phyloP scores from a whole-genome alignment of 2,329 filamentous ascomycete species.

The Penicillium sp. region DNA sequence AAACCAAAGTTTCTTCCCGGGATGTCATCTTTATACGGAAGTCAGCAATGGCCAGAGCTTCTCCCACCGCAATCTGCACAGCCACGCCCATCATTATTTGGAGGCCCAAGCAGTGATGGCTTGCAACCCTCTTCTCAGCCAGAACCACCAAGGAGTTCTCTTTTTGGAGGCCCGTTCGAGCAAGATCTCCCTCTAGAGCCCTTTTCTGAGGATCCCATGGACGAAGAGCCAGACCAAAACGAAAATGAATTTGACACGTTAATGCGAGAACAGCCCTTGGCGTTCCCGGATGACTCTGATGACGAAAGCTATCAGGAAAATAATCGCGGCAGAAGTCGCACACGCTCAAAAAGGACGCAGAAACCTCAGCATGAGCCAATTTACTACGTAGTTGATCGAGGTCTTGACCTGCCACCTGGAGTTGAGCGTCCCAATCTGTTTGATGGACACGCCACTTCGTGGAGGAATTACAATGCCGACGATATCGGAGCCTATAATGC shows the following conservation, averaged over 20 bases:
- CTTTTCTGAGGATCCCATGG: constrained; percentile 8
- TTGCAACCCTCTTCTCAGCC: constrained; percentile 30
- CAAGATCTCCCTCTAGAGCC: constrained; percentile 19
- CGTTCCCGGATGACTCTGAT: constrained; percentile 20
- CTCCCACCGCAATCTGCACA: constrained; percentile 20
- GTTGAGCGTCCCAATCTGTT: constrained; percentile 56
- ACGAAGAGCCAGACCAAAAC: not conserved
- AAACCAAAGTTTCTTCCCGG: constrained; percentile 4
- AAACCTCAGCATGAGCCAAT: not conserved
- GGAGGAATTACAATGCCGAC: constrained; percentile 84
- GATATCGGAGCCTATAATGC: constrained; percentile 67
- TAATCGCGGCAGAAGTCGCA: constrained; percentile 7
- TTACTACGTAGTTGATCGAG: constrained; percentile 18
- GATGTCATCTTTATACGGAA: constrained; percentile 30
- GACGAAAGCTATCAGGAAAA: constrained; percentile 24
- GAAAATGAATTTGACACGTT: constrained; percentile 20
- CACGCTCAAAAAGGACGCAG: not conserved
- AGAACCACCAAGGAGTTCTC: constrained; percentile 19
- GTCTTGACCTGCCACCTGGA: constrained; percentile 17
- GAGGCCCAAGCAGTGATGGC: constrained; percentile 23
- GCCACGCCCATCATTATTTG: constrained; percentile 17
- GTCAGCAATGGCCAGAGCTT: constrained; percentile 16
- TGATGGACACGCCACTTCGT: constrained; percentile 62
- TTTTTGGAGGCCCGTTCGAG: constrained; percentile 29
- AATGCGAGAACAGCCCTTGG: constrained; percentile 19